Conservation (phyloP, 1,139 yeast species). For the Blastobotrys petasosporus region DNA sequence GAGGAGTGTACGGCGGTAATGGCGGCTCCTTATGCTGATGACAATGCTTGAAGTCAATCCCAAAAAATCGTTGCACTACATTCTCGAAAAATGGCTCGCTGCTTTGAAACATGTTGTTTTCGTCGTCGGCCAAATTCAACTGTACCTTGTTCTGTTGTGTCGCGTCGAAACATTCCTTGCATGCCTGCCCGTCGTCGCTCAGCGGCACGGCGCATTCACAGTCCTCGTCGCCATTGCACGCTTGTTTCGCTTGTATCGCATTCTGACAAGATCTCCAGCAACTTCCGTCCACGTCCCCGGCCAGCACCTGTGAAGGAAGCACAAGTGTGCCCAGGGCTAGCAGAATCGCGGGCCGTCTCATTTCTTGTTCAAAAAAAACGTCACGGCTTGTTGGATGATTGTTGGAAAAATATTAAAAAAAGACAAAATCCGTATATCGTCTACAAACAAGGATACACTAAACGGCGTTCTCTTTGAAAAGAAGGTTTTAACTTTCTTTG, state of each 20-base stretch:
- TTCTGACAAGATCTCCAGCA: slow-evolving; percentile 23
- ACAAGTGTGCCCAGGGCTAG: slow-evolving; percentile 1
- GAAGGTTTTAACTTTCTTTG: too few species aligned
- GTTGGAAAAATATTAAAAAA: not conserved
- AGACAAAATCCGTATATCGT: not conserved
- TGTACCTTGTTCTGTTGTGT: slow-evolving; percentile 14
- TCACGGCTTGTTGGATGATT: slow-evolving; percentile 7
- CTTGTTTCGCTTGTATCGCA: slow-evolving; percentile 11
- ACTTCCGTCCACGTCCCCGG: slow-evolving; percentile 12
- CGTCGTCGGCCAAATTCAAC: slow-evolving; percentile 20
- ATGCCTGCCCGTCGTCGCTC: slow-evolving; percentile 13
- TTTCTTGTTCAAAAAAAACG: too few species aligned
- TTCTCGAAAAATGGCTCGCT: slow-evolving; percentile 19
- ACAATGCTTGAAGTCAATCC: slow-evolving; percentile 12
- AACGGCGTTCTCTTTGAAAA: too few species aligned
- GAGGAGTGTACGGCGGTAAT: slow-evolving; percentile 8
- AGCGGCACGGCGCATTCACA: slow-evolving; percentile 16
- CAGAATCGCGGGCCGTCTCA: too few species aligned
- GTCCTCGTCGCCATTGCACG: slow-evolving; percentile 3
- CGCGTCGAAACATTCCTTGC: slow-evolving; percentile 21
- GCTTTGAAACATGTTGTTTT: slow-evolving; percentile 12
- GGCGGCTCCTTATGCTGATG: slow-evolving; percentile 5
- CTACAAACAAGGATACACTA: not conserved
- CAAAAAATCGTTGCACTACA: slow-evolving; percentile 21
- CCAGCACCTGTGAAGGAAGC: slow-evolving; percentile 8